Percentiles rank a stretch among this genome's conserved stretches.
These are phyloP conservation scores for Xylariales sp. DNA, from an alignment of 2,329 filamentous ascomycete species.

Conservation along the genomic window DNA sequence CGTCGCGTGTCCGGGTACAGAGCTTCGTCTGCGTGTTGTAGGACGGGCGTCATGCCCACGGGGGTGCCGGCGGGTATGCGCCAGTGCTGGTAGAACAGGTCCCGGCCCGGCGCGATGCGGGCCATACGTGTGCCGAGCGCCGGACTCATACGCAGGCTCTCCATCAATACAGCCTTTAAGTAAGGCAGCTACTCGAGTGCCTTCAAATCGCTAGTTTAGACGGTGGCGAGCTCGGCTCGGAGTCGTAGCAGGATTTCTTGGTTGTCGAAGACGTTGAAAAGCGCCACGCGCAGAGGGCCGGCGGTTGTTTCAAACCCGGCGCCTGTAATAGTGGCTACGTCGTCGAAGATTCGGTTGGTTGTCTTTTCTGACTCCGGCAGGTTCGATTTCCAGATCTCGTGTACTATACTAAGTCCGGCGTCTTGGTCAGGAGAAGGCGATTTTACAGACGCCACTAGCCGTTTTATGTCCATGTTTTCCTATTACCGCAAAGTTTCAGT, in stretches of 20 bases:
- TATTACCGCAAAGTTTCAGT: not conserved
- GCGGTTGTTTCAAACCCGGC: constrained; percentile 39
- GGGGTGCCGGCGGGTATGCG: constrained; percentile 46
- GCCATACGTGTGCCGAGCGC: constrained; percentile 53
- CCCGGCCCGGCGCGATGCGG: constrained; percentile 54
- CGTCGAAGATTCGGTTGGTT: constrained; percentile 28
- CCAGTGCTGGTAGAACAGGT: constrained; percentile 42
- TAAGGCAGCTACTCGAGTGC: constrained; percentile 49
- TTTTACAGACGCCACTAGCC: constrained; percentile 3
- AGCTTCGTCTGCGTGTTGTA: constrained; percentile 44
- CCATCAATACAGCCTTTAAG: constrained; percentile 57
- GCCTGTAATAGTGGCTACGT: constrained; percentile 31
- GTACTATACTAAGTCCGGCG: constrained; percentile 24
- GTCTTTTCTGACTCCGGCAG: constrained; percentile 36
- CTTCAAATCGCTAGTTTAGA: constrained; percentile 14
- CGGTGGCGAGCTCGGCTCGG: constrained; percentile 25
- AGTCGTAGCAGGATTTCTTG: constrained; percentile 35
- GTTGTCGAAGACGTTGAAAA: constrained; percentile 38
- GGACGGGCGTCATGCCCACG: constrained; percentile 44
- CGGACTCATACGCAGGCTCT: constrained; percentile 59
- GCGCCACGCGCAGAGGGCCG: constrained; percentile 29
- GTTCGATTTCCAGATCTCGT: constrained; percentile 34
- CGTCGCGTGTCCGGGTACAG: constrained; percentile 38
- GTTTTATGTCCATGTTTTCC: constrained; percentile 19
- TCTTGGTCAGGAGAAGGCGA: not conserved